phyloP scores from a whole-genome alignment of 2,329 filamentous ascomycete species.

The Fusarium sp. region DNA sequence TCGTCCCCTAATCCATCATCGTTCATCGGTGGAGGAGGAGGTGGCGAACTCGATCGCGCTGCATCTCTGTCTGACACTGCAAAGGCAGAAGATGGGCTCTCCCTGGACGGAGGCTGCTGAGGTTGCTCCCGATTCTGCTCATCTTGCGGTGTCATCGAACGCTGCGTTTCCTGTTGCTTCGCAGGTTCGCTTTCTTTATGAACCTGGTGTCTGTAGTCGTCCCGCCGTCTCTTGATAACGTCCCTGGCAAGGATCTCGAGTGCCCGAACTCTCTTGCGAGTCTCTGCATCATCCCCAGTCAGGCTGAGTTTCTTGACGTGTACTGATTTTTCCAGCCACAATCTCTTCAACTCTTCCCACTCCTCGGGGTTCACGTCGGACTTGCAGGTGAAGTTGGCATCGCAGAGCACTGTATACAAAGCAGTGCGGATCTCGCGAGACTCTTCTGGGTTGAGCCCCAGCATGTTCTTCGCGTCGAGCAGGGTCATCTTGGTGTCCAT shows the following conservation, averaged over 20 bases:
- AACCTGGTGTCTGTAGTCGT: constrained; percentile 58
- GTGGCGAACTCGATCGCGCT: constrained; percentile 29
- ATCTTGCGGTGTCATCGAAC: neutral
- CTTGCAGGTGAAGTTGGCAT: constrained; percentile 74
- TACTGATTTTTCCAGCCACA: constrained; percentile 68
- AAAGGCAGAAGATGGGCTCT: neutral
- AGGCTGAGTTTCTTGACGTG: constrained; percentile 63
- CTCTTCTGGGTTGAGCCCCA: constrained; percentile 55
- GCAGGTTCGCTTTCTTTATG: constrained; percentile 58
- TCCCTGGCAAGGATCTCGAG: constrained; percentile 76
- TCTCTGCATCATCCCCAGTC: constrained; percentile 59
- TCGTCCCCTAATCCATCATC: constrained; percentile 33
- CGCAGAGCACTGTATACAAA: constrained; percentile 71
- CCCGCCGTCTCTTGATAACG: constrained; percentile 77
- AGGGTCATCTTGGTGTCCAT: constrained; percentile 72
- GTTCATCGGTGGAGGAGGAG: constrained; percentile 24
- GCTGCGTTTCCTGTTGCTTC: constrained; percentile 9
- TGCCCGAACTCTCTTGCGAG: constrained; percentile 66
- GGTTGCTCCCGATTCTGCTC: neutral
- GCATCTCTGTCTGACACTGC: neutral
- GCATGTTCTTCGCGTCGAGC: constrained; percentile 72
- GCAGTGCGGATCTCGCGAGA: constrained; percentile 67
- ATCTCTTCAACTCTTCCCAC: constrained; percentile 73
- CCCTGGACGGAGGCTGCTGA: neutral
- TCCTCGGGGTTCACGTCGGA: constrained; percentile 74